These are phyloP conservation scores for Cicer bijugum DNA, from an alignment of 306 rosid genomes.

Conservation along the genomic window DNA sequence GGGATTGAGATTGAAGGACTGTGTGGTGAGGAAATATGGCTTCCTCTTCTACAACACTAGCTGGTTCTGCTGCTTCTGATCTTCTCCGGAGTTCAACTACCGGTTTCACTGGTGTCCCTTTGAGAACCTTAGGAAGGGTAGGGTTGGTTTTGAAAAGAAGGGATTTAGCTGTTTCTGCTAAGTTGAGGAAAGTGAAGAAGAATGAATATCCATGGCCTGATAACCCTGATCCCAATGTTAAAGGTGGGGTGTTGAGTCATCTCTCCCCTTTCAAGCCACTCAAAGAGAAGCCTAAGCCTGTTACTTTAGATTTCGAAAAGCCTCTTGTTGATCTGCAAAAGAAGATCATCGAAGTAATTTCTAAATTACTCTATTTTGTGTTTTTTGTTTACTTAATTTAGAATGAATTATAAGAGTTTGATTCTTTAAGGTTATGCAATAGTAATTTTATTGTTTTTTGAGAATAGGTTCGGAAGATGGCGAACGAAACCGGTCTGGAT, in stretches of 20 bases:
- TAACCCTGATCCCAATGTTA: constrained; percentile 83
- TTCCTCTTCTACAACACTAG: constrained; percentile 59
- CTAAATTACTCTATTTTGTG: constrained; percentile 19
- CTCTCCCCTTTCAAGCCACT: constrained; percentile 85
- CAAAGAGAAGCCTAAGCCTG: constrained; percentile 72
- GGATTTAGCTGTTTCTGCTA: constrained; percentile 63
- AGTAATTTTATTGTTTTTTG: constrained; percentile 19
- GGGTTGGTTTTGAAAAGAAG: constrained; percentile 57
- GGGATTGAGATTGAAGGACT: constrained; percentile 52
- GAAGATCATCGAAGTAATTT: constrained; percentile 82
- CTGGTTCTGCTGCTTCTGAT: constrained; percentile 78
- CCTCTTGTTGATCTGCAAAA: constrained; percentile 78
- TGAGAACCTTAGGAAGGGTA: constrained; percentile 66
- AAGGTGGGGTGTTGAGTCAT: constrained; percentile 73
- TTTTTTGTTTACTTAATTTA: constrained; percentile 31
- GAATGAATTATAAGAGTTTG: constrained; percentile 26
- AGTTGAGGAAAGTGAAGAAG: constrained; percentile 76
- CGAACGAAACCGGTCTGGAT: constrained; percentile 85
- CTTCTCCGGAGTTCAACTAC: constrained; percentile 77
- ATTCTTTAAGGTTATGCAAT: constrained; percentile 31
- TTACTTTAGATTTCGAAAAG: constrained; percentile 79
- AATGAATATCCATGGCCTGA: constrained; percentile 88
- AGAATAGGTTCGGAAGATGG: constrained; percentile 83
- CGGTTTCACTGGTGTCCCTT: constrained; percentile 69
- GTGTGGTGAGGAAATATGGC: constrained; percentile 64